Base-by-base conservation (phyloP, 805 yeast genomes). In the Schwanniomyces occidentalis region DNA sequence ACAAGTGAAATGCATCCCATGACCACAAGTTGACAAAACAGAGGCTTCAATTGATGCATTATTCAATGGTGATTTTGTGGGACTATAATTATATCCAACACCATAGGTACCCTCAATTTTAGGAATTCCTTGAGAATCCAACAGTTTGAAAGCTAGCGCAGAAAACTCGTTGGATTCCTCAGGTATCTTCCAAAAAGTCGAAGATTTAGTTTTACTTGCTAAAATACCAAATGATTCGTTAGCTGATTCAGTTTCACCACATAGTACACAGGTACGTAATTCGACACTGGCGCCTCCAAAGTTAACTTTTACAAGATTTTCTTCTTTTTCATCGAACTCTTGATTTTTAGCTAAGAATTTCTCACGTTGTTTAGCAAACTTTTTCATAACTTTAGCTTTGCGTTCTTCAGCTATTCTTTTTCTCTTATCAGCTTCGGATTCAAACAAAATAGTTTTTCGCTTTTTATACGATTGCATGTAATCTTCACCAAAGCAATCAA, bases 331-430 rank as follows among this genome's bases (percentile, higher is more conserved):
- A 24, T 39, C 36, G 24, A 30, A 27, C 7, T 37, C 47, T 29
- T 60, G 50, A 40, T 75, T 72, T 16, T 67, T 58, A 20, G 51
- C 59, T 42, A 71, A 52, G 34, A 76, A 77, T 27, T 58, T 54
- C 16, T 58, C 52, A 35, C 78, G 64, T 44, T 75, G 80, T 37
- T 70, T 80, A 15, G 76, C 75, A 68, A 85, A 78, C 48, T 75
- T 81, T 17, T 70, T 73, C 69, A 82, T 52, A 7, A 84, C 69
- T 46, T 73, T 81, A 27, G 73, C 74, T 49, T 78, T 84, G 35
- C 87, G 69, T 41, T 75, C 73, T 38, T 77, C 71, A 2, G 86
- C 85, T n/a, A 74, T 35, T 40, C 81, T 59, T 52, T 71, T 78
- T 38, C 67, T 70, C 30, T 73, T 70, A 24, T 80, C 86, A 22